Conservation (phyloP, 257 asterid species). For the Scutellaria baicalensis region DNA sequence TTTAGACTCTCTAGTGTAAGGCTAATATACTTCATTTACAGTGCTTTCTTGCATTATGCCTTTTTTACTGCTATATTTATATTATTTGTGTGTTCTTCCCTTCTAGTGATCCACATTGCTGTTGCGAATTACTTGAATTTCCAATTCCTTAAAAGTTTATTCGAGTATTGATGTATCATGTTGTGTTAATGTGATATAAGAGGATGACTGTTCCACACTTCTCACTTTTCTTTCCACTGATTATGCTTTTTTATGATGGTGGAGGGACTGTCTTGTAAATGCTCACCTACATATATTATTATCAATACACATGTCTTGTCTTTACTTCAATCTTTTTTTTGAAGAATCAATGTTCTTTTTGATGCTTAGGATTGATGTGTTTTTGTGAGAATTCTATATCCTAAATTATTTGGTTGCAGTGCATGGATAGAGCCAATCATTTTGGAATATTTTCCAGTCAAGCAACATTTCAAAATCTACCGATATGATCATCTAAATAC, state of each 20-base stretch:
- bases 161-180: background rate
- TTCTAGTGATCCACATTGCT: background rate
- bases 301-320: no score
- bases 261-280: no score
- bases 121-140: constrained; percentile 7
- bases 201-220: background rate
- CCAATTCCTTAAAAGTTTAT: background rate
- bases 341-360: no score
- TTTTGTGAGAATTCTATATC: background rate
- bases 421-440: background rate
- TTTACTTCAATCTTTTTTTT: no score
- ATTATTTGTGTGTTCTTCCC: background rate
- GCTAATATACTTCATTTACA: constrained; percentile 10
- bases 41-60: constrained; percentile 4
- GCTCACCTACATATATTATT: no score
- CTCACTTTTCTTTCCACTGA: background rate
- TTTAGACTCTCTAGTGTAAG: constrained; percentile 84
- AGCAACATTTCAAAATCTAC: background rate
- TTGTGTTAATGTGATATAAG: background rate
- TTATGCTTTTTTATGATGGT: no score
- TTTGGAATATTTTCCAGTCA: background rate
- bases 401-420: background rate
- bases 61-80: background rate
- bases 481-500: background rate
- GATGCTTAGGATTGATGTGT: background rate